phyloP scores from a whole-genome alignment of 345 rosid species.

The Hirschfeldia incana region DNA sequence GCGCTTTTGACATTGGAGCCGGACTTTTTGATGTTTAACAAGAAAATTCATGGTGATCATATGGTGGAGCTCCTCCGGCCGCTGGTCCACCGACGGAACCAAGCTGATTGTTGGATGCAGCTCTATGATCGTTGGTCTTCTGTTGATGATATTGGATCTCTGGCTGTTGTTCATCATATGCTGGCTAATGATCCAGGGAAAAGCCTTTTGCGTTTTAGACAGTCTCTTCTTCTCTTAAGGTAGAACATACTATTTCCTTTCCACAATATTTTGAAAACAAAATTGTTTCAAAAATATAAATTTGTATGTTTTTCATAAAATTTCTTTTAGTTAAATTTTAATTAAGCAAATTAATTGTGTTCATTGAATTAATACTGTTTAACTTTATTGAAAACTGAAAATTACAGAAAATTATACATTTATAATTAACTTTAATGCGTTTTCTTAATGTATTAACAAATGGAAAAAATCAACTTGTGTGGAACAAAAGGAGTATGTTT shows the following conservation, averaged over 20 bases:
- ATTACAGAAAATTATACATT: no score
- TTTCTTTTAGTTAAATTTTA: not conserved
- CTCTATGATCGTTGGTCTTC: constrained; percentile 91
- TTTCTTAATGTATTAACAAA: no score
- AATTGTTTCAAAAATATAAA: no score
- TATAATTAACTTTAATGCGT: no score
- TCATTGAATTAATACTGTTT: no score
- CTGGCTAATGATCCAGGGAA: constrained; percentile 81
- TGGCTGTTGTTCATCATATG: constrained; percentile 94
- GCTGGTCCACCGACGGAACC: constrained; percentile 72
- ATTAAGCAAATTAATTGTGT: not conserved
- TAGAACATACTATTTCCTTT: no score
- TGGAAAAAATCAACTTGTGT: no score
- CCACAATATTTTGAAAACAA: no score
- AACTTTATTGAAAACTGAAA: no score
- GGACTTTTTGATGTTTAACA: constrained; percentile 68
- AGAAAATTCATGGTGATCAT: constrained; percentile 66
- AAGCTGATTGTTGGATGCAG: constrained; percentile 97
- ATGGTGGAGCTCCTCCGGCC: constrained; percentile 74
- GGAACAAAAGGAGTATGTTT: not conserved
- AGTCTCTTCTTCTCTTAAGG: constrained; percentile 92
- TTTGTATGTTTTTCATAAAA: no score
- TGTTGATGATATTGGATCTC: constrained; percentile 93
- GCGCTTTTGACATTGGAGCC: constrained; percentile 87
- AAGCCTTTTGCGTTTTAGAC: constrained; percentile 84